A percentile compares a stretch with the other conserved stretches of the same genome.
Conservation (phyloP, 164 flowering plant genomes). For the Aristolochia californica region DNA sequence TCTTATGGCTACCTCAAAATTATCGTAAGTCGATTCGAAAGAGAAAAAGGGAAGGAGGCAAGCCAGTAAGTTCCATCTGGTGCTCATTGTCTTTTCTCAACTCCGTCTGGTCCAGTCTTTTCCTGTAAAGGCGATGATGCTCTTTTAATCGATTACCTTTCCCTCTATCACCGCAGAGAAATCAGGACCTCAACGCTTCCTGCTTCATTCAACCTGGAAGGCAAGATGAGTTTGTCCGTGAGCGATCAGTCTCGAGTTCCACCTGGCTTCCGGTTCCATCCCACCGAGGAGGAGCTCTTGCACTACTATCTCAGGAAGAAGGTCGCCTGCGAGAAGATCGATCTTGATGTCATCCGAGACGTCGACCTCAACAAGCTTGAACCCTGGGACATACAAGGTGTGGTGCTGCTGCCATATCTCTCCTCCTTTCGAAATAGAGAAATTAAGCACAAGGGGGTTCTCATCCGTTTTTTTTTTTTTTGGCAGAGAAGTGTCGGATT, state of each 20-base stretch:
- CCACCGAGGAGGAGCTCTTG: slow-evolving; percentile 89
- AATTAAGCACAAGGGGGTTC: not conserved
- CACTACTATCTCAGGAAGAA: slow-evolving; percentile 84
- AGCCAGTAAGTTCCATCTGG: no score
- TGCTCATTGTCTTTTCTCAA: no score
- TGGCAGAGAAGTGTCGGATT: slow-evolving; percentile 69
- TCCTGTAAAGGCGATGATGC: not conserved
- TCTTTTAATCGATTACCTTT: not conserved
- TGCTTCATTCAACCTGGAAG: no score
- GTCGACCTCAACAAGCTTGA: slow-evolving; percentile 92
- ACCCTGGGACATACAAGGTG: slow-evolving; percentile 97
- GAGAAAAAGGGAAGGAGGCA: no score
- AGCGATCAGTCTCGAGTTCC: slow-evolving; percentile 80
- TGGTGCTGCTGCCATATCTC: not conserved
- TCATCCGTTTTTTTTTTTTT: not conserved
- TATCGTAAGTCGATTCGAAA: not conserved
- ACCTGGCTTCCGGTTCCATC: slow-evolving; percentile 89
- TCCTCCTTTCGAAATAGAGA: not conserved
- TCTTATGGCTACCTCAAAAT: not conserved
- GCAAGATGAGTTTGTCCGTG: slow-evolving; percentile 52
- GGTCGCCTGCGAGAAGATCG: slow-evolving; percentile 63
- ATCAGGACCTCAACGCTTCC: no score
- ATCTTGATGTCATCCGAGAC: slow-evolving; percentile 82
- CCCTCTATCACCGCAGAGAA: not conserved
- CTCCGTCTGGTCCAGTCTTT: no score